Base-by-base conservation (phyloP, 768 basidiomycete genomes). In the Rhodocollybia butyracea region DNA sequence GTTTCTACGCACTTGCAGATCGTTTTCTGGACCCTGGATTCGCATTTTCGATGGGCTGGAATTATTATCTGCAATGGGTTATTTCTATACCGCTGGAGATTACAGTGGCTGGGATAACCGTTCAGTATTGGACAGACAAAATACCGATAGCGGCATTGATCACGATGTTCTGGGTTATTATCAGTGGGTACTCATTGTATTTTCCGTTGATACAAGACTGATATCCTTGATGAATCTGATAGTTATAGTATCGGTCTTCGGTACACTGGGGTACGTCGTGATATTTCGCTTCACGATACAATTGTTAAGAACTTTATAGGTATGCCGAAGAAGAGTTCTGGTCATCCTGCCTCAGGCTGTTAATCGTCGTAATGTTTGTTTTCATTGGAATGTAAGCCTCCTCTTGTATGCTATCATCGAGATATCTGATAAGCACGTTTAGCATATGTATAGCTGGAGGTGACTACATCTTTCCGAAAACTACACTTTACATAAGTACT, bases 1-100 rank as follows among this genome's bases (percentile, higher is more conserved):
- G 75, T 51, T 78, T 78, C 64, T 78, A 78, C 59, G 76, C 76
- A 30, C 66, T 77, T 41, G 73, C 77, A 41, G 64, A 68, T 62
- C 75, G 76, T 30, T 77, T 78, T 63, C 65, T 77, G 56, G 77
- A 78, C 52, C 77, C 77, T 45, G 70, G 75, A 13, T 78, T 76
- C 57, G 75, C 75, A 36, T 77, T 77, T 53, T 73, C 76, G 41
- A 78, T 78, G 77, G 77, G 77, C 2, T 78, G 77, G 77, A 78
- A 78, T 51, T 78, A 78, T 57, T 68, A 71, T 34, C 67, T 78
- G 39, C 75, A 76, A 70, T 78, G 77, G 77, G 75, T 72, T 10
- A 60, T 76, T 22, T 73, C 73, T 2, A 64, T 78, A 34, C 77
- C 76, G 0, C 62, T 78, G 26, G 76, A 78, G 65, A 73, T 77